phyloP scores from a whole-genome alignment of 495 filamentous ascomycete species.

The Aspergillus coremiiformis region DNA sequence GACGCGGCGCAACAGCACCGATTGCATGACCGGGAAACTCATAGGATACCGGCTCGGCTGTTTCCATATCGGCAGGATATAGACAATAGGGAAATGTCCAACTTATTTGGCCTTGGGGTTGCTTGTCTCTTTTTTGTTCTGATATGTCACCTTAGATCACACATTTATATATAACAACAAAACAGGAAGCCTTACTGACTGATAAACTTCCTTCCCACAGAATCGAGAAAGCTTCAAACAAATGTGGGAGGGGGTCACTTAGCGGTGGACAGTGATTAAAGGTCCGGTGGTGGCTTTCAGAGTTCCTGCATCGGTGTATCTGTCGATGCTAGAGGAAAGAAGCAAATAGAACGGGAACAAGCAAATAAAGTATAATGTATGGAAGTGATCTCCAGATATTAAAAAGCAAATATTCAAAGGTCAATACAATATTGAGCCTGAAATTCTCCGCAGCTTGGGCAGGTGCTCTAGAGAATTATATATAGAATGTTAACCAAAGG shows the following conservation, averaged over 20 bases:
- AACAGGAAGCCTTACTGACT: neutral
- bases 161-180: neutral
- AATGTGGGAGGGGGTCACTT: too few relatives aligned
- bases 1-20: constrained; percentile 32
- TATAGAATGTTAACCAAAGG: constrained; percentile 6
- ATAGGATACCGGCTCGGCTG: constrained; percentile 38
- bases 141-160: neutral
- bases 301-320: constrained; percentile 8
- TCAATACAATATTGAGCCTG: neutral
- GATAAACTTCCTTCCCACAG: neutral
- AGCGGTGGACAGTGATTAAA: neutral
- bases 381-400: constrained; percentile 7
- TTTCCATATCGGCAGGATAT: constrained; percentile 27
- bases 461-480: constrained; percentile 1
- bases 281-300: neutral
- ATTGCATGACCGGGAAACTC: constrained; percentile 36
- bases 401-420: constrained; percentile 12
- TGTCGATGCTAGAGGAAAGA: constrained; percentile 10
- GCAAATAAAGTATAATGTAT: constrained; percentile 16
- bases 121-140: neutral
- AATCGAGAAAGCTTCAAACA: neutral
- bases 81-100: neutral
- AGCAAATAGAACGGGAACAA: constrained; percentile 12
- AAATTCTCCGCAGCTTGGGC: constrained; percentile 5
- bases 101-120: neutral